Conservation (phyloP, 1,139 yeast species). For the Candida pseudoviswanathii region DNA sequence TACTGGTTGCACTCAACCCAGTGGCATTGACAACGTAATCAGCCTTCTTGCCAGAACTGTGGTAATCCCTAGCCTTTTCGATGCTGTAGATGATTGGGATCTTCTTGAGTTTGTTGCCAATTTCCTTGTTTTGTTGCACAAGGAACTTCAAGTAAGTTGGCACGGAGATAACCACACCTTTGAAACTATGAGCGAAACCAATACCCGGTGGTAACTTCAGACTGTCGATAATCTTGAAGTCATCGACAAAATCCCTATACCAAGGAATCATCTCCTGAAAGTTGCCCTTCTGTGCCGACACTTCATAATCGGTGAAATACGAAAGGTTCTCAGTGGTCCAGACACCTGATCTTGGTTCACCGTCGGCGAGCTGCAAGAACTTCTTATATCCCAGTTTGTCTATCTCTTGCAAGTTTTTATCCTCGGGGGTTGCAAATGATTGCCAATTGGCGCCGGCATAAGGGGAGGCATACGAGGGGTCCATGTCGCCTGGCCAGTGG, state of each 20-base stretch:
- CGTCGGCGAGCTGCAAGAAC: constrained; percentile 40
- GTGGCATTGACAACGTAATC: constrained; percentile 48
- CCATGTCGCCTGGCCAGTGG: constrained; percentile 42
- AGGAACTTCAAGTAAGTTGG: constrained; percentile 52
- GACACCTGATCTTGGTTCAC: constrained; percentile 50
- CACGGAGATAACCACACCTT: constrained; percentile 53
- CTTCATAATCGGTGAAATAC: constrained; percentile 28
- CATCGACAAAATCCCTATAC: constrained; percentile 44
- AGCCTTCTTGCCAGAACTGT: constrained; percentile 28
- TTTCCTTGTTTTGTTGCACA: constrained; percentile 35
- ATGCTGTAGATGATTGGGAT: constrained; percentile 27
- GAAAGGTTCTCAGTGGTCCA: constrained; percentile 32
- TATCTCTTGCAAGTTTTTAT: constrained; percentile 30
- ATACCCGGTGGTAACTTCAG: constrained; percentile 34
- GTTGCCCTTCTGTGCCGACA: constrained; percentile 11
- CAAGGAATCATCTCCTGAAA: constrained; percentile 39
- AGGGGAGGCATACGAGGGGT: constrained; percentile 41
- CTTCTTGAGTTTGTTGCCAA: constrained; percentile 40
- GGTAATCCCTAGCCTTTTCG: constrained; percentile 28
- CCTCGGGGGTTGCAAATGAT: constrained; percentile 41
- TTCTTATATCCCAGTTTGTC: constrained; percentile 45
- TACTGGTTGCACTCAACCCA: constrained; percentile 38
- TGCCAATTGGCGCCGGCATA: constrained; percentile 52
- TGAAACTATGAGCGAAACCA: constrained; percentile 42
- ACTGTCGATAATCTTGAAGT: constrained; percentile 27